Conservation (phyloP, 2,329 filamentous ascomycete species). For the Lasiodiplodia hormozganensis region DNA sequence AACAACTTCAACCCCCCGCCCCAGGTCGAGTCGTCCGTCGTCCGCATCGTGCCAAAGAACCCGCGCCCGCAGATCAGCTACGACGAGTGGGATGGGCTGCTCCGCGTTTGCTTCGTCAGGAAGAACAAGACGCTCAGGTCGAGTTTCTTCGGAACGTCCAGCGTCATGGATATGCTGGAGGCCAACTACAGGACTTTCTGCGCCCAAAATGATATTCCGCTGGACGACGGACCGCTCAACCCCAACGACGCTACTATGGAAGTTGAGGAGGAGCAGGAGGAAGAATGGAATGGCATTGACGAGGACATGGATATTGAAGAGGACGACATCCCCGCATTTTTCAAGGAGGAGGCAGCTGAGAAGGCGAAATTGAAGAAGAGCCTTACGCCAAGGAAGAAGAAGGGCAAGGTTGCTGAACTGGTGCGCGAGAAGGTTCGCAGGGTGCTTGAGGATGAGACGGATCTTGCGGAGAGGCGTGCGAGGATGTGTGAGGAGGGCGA, state of each 20-base stretch:
- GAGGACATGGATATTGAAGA: conserved; percentile 64
- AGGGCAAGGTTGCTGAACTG: conserved; percentile 79
- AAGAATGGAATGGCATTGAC: conserved; percentile 57
- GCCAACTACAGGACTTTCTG: conserved; percentile 91
- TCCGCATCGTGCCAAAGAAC: conserved; percentile 85
- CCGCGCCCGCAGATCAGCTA: conserved; percentile 88
- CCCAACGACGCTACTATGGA: conserved; percentile 60
- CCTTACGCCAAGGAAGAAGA: conserved; percentile 69
- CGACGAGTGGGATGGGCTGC: conserved; percentile 92
- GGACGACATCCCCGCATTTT: conserved; percentile 80
- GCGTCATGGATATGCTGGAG: conserved; percentile 82
- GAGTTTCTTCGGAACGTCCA: conserved; percentile 79
- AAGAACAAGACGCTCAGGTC: conserved; percentile 91
- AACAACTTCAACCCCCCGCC: conserved; percentile 98
- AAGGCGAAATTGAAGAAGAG: conserved; percentile 61
- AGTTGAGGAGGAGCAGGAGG: conserved; percentile 51
- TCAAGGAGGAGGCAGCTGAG: conserved; percentile 68
- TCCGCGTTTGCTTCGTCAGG: conserved; percentile 81
- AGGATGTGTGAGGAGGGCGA: conserved; percentile 92
- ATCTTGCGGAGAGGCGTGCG: conserved; percentile 79
- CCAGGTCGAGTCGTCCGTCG: conserved; percentile 88
- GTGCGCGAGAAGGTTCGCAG: conserved; percentile 87
- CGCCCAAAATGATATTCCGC: conserved; percentile 78
- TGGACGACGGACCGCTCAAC: conserved; percentile 67
- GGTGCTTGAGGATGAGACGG: conserved; percentile 81